Base-by-base conservation (phyloP, 371 early-diverging fungal species). In the Enteropsectra breve region DNA sequence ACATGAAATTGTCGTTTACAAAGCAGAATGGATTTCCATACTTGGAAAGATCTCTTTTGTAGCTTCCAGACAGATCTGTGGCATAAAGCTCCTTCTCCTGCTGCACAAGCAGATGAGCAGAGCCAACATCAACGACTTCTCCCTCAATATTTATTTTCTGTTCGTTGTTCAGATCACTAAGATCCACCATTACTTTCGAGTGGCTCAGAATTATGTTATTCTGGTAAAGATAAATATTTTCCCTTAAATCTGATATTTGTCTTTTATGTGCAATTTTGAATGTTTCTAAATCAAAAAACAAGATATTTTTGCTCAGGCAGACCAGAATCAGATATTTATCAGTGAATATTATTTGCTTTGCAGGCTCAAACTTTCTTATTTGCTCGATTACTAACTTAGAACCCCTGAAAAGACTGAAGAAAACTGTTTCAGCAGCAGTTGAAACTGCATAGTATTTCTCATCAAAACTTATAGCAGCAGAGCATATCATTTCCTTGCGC, bases 261-360 rank as follows among this genome's bases (percentile, higher is more conserved):
- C 11, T 38, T 11, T 52, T 21, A 18, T 21, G 21, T 11, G 18
- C 40, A 38, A 13, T 52, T 38, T 38, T 15, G 21, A 13, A 52
- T 18, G 24, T 52, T 11, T 52, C 52, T 21, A 52, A 21, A 18
- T 15, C 15, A 52, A 52, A 52, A 18, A 52, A 11, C 11, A 11
- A 18, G 21, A 52, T 38, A 15, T 21, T 52, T 52, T 21, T 52
- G 52, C 24, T 23, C 24, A 18, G 52, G 24, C 11, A 15, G 52
- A 52, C 52, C 52, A 52, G 8, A 34, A 21, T 36, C n/a, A 57
- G 34, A 43, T 40, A 57, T 6, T 26, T 30, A 43, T 6, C 29
- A 8, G 48, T 40, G 34, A 57, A 57, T 8, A 6, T 28, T 6
- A 57, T n/a, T 36, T 30, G 32, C 46, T 57, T 34, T 11, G 57